Evolutionary conservation across 768 basidiomycete genomes (phyloP).

Genomic region (Boletus sp.): DNA sequence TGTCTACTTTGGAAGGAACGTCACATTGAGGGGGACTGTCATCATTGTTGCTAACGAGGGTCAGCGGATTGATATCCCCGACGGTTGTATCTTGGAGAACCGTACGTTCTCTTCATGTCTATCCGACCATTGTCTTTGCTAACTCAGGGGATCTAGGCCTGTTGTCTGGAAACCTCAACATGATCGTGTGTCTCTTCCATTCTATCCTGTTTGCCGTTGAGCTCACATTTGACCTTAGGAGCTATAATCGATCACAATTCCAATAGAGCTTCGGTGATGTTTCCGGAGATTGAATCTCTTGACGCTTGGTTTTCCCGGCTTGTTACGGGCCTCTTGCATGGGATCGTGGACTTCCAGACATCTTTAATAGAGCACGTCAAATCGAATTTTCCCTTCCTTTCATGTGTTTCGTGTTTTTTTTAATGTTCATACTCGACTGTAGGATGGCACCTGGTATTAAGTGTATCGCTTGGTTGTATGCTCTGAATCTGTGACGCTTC

Average conservation of each 20-base stretch:
- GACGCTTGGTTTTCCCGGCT: conserved; percentile 4
- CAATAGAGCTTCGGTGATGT: neutral
- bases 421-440: neutral
- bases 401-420: neutral
- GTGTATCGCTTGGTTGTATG: neutral
- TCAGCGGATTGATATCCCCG: conserved; percentile 70
- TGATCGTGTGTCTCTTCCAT: conserved; percentile 50
- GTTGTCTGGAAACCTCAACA: conserved; percentile 71
- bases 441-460: conserved; percentile 4
- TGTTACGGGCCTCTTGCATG: conserved; percentile 9
- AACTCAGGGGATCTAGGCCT: conserved; percentile 41
- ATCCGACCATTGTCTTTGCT: conserved; percentile 9
- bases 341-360: conserved; percentile 18
- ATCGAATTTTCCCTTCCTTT: neutral
- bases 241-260: conserved; percentile 21
- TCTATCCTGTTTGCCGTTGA: neutral
- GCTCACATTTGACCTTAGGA: conserved; percentile 24
- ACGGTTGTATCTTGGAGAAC: conserved; percentile 71
- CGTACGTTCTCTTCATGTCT: conserved; percentile 34
- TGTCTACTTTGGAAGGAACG: conserved; percentile 64
- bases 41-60: conserved; percentile 80
- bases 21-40: conserved; percentile 64
- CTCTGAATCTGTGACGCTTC: neutral
- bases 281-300: conserved; percentile 5
- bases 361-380: conserved; percentile 15